Base-by-base conservation (phyloP, 257 asterid genomes). In the Lavandula angustifolia region DNA sequence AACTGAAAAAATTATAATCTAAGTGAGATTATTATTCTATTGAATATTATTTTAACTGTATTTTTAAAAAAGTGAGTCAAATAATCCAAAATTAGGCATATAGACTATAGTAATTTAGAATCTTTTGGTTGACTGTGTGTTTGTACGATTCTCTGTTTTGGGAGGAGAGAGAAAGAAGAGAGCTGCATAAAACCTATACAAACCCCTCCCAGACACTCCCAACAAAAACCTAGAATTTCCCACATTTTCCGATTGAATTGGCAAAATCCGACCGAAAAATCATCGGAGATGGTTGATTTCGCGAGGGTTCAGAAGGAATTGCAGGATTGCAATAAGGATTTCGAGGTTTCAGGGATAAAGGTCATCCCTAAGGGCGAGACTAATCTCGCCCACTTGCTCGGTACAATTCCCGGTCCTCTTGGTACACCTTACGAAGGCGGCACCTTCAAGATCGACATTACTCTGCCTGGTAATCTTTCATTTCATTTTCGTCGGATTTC, bases 391-490 rank as follows among this genome's bases (percentile, higher is more conserved):
- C 90, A 84, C 32, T 72, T 92, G 86, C 77, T 81, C 11, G 99
- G 99, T 41, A 84, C 96, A 55, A 84, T 92, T 52, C 94, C 97
- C 27, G 99, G 99, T 54, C 99, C 99, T 14, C 47, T 52, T 35
- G 97, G 90, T 55, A 92, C 99, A 37, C 99, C 96, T 6, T 92
- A 92, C 31, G 95, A 92, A 80, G 99, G 96, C 14, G 99, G 99
- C 37, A 65, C 78, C 60, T 92, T 92, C 92, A 89, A 87, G 75
- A 92, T 92, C 78, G 97, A 92, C 75, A 92, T 92, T 64, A 81
- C 75, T 76, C 75, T 92, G 60, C 81, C 96, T 18, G 89, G 99
- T 92, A 75, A 49, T 47, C 29, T 4, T 59, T 6, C 35, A 0
- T 46, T 32, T 9, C 12, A 12, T 2, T 11, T 41, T 0, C 11